Evolutionary conservation across 179 eudicot species (phyloP).

Genomic region (Vitellaria paradoxa): DNA sequence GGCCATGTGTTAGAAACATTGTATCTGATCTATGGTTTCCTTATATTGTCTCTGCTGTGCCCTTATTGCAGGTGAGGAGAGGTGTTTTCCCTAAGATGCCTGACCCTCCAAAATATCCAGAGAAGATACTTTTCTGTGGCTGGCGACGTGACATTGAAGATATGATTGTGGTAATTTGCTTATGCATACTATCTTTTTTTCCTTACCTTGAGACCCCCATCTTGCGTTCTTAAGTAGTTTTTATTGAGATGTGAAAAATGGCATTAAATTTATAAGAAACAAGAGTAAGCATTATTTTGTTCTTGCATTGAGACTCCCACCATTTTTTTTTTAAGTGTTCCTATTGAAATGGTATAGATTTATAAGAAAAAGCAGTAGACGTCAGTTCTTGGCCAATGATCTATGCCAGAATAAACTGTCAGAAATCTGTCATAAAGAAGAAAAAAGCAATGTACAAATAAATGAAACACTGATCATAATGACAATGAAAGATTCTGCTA

Average conservation of each 20-base stretch:
- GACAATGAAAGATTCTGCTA: not conserved
- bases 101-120: slow-evolving; percentile 83
- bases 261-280: too few relatives aligned
- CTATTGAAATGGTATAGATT: not conserved
- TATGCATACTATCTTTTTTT: too few relatives aligned
- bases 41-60: not conserved
- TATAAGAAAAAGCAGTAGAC: not conserved
- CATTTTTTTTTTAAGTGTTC: not conserved
- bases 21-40: slow-evolving; percentile 5
- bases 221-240: too few relatives aligned
- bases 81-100: slow-evolving; percentile 43
- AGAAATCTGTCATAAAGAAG: not conserved
- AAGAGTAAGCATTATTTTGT: too few relatives aligned
- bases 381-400: not conserved
- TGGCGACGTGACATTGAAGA: slow-evolving; percentile 96
- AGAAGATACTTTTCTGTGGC: slow-evolving; percentile 86
- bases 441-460: not conserved
- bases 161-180: slow-evolving; percentile 69
- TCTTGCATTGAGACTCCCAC: too few relatives aligned
- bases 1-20: not conserved
- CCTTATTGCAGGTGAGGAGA: slow-evolving; percentile 47
- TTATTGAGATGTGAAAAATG: too few relatives aligned
- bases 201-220: too few relatives aligned
- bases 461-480: not conserved
- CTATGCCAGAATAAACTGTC: not conserved